phyloP scores from a whole-genome alignment of 495 filamentous ascomycete genomes.

The Cladorrhinum samala region DNA sequence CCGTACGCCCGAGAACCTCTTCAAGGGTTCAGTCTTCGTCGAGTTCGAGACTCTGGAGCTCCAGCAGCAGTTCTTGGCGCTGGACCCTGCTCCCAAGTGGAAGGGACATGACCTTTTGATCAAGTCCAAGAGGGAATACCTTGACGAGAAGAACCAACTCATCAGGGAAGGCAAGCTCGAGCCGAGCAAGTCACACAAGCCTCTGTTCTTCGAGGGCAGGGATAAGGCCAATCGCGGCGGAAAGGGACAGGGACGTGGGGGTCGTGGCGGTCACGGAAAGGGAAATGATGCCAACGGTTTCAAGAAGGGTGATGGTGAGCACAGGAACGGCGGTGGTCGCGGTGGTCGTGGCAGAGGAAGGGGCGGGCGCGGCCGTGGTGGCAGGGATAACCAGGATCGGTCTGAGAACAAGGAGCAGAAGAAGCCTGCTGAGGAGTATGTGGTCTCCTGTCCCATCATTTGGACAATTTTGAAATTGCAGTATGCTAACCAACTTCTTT shows the following conservation, averaged over 20 bases:
- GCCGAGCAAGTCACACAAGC: constrained; percentile 32
- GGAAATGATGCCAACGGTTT: constrained; percentile 36
- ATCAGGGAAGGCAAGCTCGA: constrained; percentile 68
- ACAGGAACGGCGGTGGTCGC: constrained; percentile 47
- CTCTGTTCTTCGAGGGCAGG: constrained; percentile 33
- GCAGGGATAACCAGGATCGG: constrained; percentile 25
- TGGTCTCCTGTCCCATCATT: not conserved
- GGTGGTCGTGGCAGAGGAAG: constrained; percentile 39
- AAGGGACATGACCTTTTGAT: constrained; percentile 65
- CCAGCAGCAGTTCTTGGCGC: constrained; percentile 66
- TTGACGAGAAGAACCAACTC: constrained; percentile 65
- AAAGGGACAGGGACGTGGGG: constrained; percentile 4
- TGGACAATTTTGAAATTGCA: not conserved
- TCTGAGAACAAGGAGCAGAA: constrained; percentile 9
- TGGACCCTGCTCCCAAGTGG: constrained; percentile 78
- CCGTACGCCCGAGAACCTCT: constrained; percentile 56
- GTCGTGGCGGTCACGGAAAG: constrained; percentile 31
- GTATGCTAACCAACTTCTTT: constrained; percentile 21
- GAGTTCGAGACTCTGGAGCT: constrained; percentile 75
- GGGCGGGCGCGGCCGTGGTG: constrained; percentile 35
- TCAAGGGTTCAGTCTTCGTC: constrained; percentile 94
- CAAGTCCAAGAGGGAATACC: constrained; percentile 84
- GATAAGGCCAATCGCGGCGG: constrained; percentile 25
- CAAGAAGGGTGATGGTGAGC: constrained; percentile 61
- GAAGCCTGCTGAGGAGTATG: constrained; percentile 23